These are phyloP conservation scores for Candida adriatica DNA, from an alignment of 805 yeast genomes.

Conservation along the genomic window DNA sequence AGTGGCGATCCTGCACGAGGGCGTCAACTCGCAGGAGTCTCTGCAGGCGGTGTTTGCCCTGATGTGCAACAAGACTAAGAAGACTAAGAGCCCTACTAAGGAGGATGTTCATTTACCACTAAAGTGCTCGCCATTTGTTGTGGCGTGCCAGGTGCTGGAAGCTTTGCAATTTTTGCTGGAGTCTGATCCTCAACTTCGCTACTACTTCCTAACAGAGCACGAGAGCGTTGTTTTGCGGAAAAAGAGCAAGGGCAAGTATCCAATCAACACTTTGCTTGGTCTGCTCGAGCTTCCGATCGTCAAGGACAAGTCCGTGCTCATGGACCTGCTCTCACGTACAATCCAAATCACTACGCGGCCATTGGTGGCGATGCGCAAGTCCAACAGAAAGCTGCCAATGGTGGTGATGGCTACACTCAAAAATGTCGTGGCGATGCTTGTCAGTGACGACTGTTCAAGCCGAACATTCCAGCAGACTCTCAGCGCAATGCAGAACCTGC, in stretches of 20 bases:
- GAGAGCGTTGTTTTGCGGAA: slow-evolving; percentile 37
- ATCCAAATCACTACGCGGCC: slow-evolving; percentile 76
- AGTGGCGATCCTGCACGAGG: slow-evolving; percentile 68
- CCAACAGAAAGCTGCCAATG: slow-evolving; percentile 45
- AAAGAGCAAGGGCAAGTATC: slow-evolving; percentile 49
- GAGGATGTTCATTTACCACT: slow-evolving; percentile 39
- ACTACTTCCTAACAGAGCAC: slow-evolving; percentile 75
- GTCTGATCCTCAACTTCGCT: slow-evolving; percentile 57
- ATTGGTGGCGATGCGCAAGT: slow-evolving; percentile 44
- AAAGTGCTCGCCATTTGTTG: slow-evolving; percentile 59
- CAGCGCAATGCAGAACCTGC: slow-evolving; percentile 71
- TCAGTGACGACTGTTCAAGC: slow-evolving; percentile 79
- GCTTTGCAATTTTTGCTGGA: slow-evolving; percentile 66
- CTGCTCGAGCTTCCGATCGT: slow-evolving; percentile 59
- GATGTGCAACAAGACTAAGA: slow-evolving; percentile 32
- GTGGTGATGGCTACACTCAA: slow-evolving; percentile 59
- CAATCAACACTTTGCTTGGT: slow-evolving; percentile 61
- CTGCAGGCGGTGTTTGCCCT: slow-evolving; percentile 57
- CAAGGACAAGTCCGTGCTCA: slow-evolving; percentile 62
- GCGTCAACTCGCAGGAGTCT: slow-evolving; percentile 51
- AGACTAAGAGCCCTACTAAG: slow-evolving; percentile 28
- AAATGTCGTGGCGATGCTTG: slow-evolving; percentile 57
- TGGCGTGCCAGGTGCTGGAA: slow-evolving; percentile 74
- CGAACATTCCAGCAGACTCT: slow-evolving; percentile 80
- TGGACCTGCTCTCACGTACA: slow-evolving; percentile 71